A percentile compares a stretch with the other conserved stretches of the same genome.
Conservation (phyloP, 345 rosid species). For the Corymbia maculata region DNA sequence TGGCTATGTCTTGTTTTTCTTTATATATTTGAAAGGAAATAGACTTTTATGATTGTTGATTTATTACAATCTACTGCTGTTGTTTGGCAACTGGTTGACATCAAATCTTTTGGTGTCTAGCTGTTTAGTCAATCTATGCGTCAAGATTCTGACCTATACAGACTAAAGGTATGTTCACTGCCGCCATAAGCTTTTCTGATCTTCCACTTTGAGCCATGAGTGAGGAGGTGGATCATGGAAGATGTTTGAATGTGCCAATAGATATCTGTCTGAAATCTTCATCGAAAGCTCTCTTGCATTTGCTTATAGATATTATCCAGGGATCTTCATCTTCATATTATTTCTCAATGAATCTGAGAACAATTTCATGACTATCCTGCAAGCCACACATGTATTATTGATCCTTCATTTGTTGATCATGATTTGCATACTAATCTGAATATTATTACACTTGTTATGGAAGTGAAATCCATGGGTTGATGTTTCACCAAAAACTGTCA, state of each 20-base stretch:
- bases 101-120: constrained; percentile 16
- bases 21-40: not conserved
- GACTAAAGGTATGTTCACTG: constrained; percentile 18
- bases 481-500: not conserved
- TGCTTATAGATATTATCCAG: not conserved
- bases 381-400: not conserved
- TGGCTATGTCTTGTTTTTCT: not conserved
- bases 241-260: not conserved
- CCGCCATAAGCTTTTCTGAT: not conserved
- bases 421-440: not conserved
- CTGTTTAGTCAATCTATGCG: constrained; percentile 14
- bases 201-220: not conserved
- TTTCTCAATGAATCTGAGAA: not conserved
- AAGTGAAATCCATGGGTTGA: not conserved
- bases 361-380: not conserved
- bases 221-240: not conserved
- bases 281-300: not conserved
- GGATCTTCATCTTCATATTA: not conserved
- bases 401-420: not conserved
- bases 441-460: not conserved
- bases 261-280: not conserved
- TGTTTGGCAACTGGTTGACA: constrained; percentile 2
- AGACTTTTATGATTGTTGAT: not conserved
- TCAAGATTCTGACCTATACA: constrained; percentile 12
- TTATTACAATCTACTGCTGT: not conserved